Conservation (phyloP, 352 stramenopile genomes). For the Pythium diclinum region DNA sequence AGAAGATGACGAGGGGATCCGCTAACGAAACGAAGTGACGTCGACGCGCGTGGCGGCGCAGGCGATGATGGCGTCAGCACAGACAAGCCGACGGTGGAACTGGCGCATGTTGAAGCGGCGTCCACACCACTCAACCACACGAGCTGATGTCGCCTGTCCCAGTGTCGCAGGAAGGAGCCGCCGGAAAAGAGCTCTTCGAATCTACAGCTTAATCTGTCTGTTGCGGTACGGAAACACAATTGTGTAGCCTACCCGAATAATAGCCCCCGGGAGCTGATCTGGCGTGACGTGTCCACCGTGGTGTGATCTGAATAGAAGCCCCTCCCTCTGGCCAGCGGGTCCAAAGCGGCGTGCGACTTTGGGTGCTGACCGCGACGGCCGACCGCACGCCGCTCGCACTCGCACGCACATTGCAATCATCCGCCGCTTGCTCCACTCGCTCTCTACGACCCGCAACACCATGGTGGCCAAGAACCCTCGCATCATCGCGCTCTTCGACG, state of each 20-base stretch:
- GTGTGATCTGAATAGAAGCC: slow-evolving; percentile 18
- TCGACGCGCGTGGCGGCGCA: neutral
- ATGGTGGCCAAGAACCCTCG: slow-evolving; percentile 77
- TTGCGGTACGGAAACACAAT: neutral
- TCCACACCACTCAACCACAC: slow-evolving; percentile 2
- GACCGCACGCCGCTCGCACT: neutral
- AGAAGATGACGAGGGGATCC: neutral
- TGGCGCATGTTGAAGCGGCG: slow-evolving; percentile 24
- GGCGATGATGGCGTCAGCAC: neutral
- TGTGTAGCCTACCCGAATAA: neutral
- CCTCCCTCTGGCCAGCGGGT: neutral
- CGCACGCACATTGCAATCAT: slow-evolving; percentile 2
- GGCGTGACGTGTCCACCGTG: slow-evolving; percentile 10
- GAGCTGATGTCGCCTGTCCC: slow-evolving; percentile 4
- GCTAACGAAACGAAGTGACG: neutral
- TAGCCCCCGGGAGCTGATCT: neutral
- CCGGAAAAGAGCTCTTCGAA: neutral
- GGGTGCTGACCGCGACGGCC: neutral
- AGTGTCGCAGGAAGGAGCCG: neutral
- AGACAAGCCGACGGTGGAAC: neutral
- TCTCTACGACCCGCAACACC: slow-evolving; percentile 10
- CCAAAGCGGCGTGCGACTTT: neutral
- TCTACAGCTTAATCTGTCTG: slow-evolving; percentile 4
- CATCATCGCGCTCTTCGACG: slow-evolving; percentile 98
- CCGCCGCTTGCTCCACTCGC: slow-evolving; percentile 3